phyloP scores from a whole-genome alignment of 192 early-diverging fungal genomes.

The Lobosporangium transversale region DNA sequence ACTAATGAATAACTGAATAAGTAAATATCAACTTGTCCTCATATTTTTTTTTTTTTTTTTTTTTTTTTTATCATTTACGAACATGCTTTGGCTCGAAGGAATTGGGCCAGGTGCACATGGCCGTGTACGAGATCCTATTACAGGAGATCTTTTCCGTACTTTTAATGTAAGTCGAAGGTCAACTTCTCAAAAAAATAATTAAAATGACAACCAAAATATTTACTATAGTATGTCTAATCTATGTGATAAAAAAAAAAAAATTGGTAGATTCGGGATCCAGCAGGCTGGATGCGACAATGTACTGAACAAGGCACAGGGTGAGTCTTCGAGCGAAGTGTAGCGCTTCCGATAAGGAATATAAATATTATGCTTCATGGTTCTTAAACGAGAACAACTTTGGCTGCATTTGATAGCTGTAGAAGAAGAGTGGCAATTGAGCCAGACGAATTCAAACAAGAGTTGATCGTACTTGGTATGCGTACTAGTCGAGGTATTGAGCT shows the following conservation, averaged over 20 bases:
- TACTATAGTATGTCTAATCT: neutral
- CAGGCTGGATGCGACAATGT: constrained; percentile 61
- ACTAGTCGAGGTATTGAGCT: constrained; percentile 56
- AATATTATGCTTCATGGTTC: too few relatives aligned
- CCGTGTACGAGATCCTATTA: constrained; percentile 42
- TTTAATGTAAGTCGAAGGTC: constrained; percentile 53
- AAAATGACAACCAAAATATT: neutral
- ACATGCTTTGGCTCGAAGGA: constrained; percentile 12
- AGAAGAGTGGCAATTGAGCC: neutral
- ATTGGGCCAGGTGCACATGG: constrained; percentile 69
- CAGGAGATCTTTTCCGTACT: constrained; percentile 43
- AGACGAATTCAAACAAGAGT: constrained; percentile 47
- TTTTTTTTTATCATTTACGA: neutral
- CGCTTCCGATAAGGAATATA: neutral
- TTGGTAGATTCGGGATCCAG: constrained; percentile 60
- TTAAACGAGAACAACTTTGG: too few relatives aligned
- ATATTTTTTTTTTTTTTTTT: neutral
- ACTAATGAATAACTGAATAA: neutral
- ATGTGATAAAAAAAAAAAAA: neutral
- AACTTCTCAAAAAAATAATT: neutral
- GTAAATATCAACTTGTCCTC: too few relatives aligned
- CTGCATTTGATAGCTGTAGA: neutral
- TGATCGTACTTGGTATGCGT: constrained; percentile 61
- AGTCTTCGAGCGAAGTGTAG: neutral
- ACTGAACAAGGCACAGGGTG: constrained; percentile 59